Evolutionary conservation across 805 yeast genomes (phyloP).

Genomic region (Suhomyces kilbournensis): DNA sequence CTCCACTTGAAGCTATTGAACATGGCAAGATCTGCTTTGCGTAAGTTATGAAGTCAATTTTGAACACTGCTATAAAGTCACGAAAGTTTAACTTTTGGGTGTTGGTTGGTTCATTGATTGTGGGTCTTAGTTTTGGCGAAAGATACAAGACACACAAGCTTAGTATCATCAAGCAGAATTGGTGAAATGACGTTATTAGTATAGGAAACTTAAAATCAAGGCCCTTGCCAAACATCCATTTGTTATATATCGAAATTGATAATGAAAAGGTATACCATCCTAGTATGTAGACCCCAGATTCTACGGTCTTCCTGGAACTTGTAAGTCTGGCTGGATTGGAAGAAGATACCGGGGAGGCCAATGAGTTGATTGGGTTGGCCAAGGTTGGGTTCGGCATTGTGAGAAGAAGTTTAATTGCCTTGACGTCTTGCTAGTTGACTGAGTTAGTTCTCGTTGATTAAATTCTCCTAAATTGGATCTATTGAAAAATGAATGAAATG

Average conservation of each 20-base stretch:
- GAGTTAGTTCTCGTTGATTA: not conserved
- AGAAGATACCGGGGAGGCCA: not conserved
- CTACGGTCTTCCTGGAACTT: slow-evolving; percentile 5
- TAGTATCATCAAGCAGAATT: slow-evolving; percentile 58
- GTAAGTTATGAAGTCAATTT: slow-evolving; percentile 29
- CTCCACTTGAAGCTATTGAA: slow-evolving; percentile 85
- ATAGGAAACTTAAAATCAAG: slow-evolving; percentile 81
- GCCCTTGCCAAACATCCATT: slow-evolving; percentile 91
- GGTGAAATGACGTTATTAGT: slow-evolving; percentile 82
- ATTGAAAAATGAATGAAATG: not conserved
- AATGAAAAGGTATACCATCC: slow-evolving; percentile 76
- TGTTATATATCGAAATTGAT: slow-evolving; percentile 77
- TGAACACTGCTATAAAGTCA: slow-evolving; percentile 18
- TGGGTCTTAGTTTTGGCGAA: slow-evolving; percentile 49
- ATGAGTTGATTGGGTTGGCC: not conserved
- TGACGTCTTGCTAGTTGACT: not conserved
- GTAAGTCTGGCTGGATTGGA: not conserved
- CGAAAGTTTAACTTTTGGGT: slow-evolving; percentile 5
- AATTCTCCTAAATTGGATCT: not conserved
- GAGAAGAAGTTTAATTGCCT: not conserved
- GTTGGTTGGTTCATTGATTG: slow-evolving; percentile 8
- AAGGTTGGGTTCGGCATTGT: not conserved
- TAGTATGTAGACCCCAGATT: slow-evolving; percentile 30
- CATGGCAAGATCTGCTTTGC: slow-evolving; percentile 70
- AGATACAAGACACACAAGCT: slow-evolving; percentile 46